Percentiles rank a stretch among this genome's conserved stretches.
Conservation (phyloP, 2,329 filamentous ascomycete species). For the Karstenula rhodostoma region DNA sequence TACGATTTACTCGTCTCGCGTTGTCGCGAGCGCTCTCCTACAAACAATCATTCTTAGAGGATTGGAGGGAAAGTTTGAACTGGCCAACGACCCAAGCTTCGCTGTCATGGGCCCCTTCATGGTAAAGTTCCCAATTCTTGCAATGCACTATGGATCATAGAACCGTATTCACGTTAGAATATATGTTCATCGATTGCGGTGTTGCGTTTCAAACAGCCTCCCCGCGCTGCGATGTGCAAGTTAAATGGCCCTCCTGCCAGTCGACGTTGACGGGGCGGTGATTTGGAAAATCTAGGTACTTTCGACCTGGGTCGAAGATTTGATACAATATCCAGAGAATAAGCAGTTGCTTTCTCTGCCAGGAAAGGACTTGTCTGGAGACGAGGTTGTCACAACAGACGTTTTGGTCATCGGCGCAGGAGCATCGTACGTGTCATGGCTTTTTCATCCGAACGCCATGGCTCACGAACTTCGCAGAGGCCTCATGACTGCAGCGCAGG, state of each 20-base stretch:
- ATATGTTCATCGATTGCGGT: constrained; percentile 8
- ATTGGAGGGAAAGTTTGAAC: neutral
- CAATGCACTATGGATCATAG: neutral
- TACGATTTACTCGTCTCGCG: neutral
- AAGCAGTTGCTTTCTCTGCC: constrained; percentile 11
- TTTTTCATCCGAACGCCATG: neutral
- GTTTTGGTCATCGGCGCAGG: constrained; percentile 21
- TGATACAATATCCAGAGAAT: constrained; percentile 11
- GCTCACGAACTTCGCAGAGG: constrained; percentile 20
- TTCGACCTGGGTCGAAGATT: constrained; percentile 13
- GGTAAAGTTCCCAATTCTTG: neutral
- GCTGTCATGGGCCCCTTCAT: constrained; percentile 7
- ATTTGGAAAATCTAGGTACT: constrained; percentile 20
- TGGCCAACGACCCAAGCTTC: neutral
- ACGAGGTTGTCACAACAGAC: constrained; percentile 10
- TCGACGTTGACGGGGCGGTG: neutral
- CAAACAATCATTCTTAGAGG: constrained; percentile 1
- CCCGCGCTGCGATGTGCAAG: neutral
- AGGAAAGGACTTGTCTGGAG: neutral
- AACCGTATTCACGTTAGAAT: neutral
- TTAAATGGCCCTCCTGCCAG: constrained; percentile 5
- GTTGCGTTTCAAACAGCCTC: neutral
- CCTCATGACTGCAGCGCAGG: constrained; percentile 44
- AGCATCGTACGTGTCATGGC: constrained; percentile 15
- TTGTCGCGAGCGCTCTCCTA: neutral